Evolutionary conservation across 768 basidiomycete species (phyloP), one percentile per base, ranked within the genome.

Genomic region (Termitomyces sp.): DNA sequence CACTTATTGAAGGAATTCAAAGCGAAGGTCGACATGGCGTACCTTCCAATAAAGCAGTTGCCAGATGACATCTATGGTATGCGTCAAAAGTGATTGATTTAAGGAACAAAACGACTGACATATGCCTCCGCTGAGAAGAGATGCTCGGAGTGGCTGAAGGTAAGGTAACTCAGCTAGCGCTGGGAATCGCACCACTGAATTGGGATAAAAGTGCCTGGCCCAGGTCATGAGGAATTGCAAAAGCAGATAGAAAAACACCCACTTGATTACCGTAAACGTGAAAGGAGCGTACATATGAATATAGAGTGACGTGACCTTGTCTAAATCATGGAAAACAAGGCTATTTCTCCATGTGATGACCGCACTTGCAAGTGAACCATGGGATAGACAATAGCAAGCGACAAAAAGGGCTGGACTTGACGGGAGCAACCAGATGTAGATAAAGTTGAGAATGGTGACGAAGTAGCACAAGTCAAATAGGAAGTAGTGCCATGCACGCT

Each of bases 311-410:
- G 92, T 98, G 68, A 98, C 91, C 73, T 98, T 98, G 72, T 99
- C 97, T 57, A 86, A 81, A 67, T 96, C 95, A 67, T 99, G 97
- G 76, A 99, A 99, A 3, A 99, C 97, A 24, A 99, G 85, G 63
- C 93, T 95, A 68, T 99, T 99, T 61, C 97, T 82, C 97, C 97
- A 99, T 11, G 96, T 98, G 65, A 98, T 92, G 51, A 98, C 95
- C 0, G 96, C 95, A 54, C 91, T 93, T 0, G 93, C 95, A 34
- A 97, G 81, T 0, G 91, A 84, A 0, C 95, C 97, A 69, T 97
- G 88, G 0, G 93, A 91, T 27, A 98, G 81, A 63, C 92, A 91
- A 68, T 97, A 98, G 67, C 93, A 95, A 4, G 95, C 92, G 52
- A 93, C 83, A 73, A 96, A 98, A 18, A 98, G 79, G 2, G 83